Conservation (phyloP, 2,329 filamentous ascomycete species). For the Arthrobotrys sinensis region DNA sequence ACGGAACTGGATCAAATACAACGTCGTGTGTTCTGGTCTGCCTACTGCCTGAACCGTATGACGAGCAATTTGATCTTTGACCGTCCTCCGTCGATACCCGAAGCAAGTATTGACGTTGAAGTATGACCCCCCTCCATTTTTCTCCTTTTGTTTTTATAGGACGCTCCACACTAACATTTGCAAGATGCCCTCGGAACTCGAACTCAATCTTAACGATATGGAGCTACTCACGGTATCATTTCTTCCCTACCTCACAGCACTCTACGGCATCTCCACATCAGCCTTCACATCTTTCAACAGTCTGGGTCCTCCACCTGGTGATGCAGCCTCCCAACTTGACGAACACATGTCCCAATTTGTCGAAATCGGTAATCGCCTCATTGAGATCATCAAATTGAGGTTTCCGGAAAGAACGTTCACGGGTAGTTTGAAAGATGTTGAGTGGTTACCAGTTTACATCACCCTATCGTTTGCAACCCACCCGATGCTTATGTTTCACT, state of each 20-base stretch:
- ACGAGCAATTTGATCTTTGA: slow-evolving; percentile 51
- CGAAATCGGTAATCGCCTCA: not conserved
- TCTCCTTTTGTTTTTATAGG: too few species aligned
- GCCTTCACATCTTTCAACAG: slow-evolving; percentile 55
- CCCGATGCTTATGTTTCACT: slow-evolving; percentile 49
- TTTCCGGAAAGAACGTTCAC: not conserved
- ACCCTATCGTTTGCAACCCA: slow-evolving; percentile 32
- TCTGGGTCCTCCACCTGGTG: slow-evolving; percentile 26
- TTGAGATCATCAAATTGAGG: not conserved
- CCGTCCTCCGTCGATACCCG: slow-evolving; percentile 55
- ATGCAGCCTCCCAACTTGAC: slow-evolving; percentile 1
- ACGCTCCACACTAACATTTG: not conserved
- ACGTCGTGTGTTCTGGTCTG: slow-evolving; percentile 41
- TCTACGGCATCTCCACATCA: slow-evolving; percentile 39
- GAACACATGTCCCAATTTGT: not conserved
- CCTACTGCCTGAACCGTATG: slow-evolving; percentile 52
- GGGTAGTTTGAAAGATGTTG: not conserved
- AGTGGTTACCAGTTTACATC: slow-evolving; percentile 22
- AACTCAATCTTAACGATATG: not conserved
- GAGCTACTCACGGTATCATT: slow-evolving; percentile 3
- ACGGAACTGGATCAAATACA: slow-evolving; percentile 3
- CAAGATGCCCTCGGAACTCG: not conserved
- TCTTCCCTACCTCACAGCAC: slow-evolving; percentile 9
- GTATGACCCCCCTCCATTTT: not conserved
- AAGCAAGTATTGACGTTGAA: slow-evolving; percentile 48